phyloP scores from a whole-genome alignment of 805 yeast genomes.

The Kodamaea jinghongensis region DNA sequence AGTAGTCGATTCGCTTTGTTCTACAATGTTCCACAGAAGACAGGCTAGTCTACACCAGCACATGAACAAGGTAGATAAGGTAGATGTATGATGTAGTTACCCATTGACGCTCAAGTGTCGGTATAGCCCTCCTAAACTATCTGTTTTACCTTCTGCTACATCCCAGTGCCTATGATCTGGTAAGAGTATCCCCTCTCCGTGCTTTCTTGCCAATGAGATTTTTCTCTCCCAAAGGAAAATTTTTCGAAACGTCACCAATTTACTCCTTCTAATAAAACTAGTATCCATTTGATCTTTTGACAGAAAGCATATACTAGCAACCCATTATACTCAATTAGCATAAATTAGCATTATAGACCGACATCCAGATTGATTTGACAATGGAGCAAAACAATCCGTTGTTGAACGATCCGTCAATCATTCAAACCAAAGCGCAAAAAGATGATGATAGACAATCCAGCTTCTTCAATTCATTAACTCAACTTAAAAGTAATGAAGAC shows the following conservation, averaged over 20 bases:
- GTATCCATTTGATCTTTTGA: background rate
- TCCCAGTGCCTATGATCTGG: no score
- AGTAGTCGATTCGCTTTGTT: no score
- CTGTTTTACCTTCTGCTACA: no score
- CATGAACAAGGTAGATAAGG: no score
- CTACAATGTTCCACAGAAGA: no score
- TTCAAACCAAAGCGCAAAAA: conserved; percentile 13
- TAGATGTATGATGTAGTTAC: no score
- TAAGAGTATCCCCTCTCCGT: no score
- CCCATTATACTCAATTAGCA: background rate
- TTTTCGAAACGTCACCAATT: conserved; percentile 5
- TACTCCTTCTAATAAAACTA: background rate
- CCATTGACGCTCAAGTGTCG: no score
- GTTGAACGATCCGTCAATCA: conserved; percentile 32
- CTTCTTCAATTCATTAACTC: conserved; percentile 4
- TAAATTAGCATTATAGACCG: background rate
- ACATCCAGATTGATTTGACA: background rate
- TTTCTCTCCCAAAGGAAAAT: conserved; percentile 3
- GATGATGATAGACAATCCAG: conserved; percentile 5
- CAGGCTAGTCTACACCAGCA: no score
- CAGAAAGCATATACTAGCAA: background rate
- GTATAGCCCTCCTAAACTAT: no score
- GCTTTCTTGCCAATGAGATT: background rate
- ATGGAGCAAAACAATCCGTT: conserved; percentile 17
- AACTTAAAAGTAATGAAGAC: background rate